phyloP scores from a whole-genome alignment of 2,329 filamentous ascomycete genomes.

The Nemania serpens region DNA sequence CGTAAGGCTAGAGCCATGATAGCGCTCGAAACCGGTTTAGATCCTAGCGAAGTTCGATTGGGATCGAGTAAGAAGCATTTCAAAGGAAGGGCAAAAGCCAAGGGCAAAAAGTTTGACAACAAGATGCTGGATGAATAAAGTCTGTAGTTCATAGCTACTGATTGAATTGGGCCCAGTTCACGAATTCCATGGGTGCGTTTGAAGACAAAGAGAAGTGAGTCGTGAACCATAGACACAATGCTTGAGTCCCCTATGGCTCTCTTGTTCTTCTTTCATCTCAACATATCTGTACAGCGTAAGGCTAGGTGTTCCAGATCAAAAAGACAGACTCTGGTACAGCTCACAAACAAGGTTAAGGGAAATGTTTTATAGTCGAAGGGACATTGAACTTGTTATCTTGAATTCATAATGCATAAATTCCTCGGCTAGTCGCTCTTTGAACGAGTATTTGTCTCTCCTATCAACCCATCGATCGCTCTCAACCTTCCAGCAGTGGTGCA shows the following conservation, averaged over 20 bases:
- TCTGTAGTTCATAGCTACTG: background rate
- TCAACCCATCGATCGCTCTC: no score
- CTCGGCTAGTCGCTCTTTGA: no score
- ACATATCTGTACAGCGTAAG: no score
- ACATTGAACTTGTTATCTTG: no score
- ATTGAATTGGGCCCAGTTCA: background rate
- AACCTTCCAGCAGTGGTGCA: no score
- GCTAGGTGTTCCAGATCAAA: no score
- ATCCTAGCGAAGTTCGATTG: constrained; percentile 74
- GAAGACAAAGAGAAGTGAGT: background rate
- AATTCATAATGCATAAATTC: no score
- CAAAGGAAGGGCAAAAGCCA: constrained; percentile 73
- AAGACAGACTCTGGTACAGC: no score
- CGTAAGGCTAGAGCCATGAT: constrained; percentile 81
- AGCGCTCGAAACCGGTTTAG: constrained; percentile 82
- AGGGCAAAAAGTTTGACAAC: constrained; percentile 54
- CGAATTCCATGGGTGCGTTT: background rate
- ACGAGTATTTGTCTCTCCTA: no score
- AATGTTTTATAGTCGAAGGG: no score
- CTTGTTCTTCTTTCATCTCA: background rate
- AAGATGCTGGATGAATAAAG: constrained; percentile 43
- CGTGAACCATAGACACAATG: background rate
- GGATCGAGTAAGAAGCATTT: constrained; percentile 88
- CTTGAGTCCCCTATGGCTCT: background rate
- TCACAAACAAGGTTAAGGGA: no score